Evolutionary conservation across 768 basidiomycete genomes (phyloP), one percentile per base, ranked within the genome.

Genomic region (Mycena leptocephala): DNA sequence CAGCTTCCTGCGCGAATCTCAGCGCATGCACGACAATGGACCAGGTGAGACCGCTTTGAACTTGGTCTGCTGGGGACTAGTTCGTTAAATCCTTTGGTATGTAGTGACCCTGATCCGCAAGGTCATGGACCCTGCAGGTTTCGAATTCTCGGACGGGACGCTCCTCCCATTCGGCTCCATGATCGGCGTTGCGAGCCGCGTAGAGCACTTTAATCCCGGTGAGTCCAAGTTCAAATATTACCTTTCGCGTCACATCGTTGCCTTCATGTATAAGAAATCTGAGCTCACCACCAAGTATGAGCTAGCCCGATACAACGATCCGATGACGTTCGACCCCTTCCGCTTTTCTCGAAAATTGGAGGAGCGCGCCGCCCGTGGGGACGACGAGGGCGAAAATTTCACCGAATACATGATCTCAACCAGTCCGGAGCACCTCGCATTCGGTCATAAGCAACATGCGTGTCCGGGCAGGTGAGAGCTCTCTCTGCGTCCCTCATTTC

Each of bases 1-100:
- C 79, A 89, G 88, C 76, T 88, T 89, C 78, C 35, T 89, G 62
- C 86, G 86, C 64, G 89, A 90, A 76, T 78, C 82, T 5, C 81
- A 83, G 78, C 78, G 88, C 16, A 48, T 85, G n/a, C 77, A 78
- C 41, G 84, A 46, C 13, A 48, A 13, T 5, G 65, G 72, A 5
- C 70, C 43, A 83, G 5, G 64, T 86, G 28, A 80, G 70, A 43
- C 43, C 43, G 43, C 43, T 43, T 43, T 43, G 43, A 43, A 9
- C 48, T 51, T 6, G 37, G 37, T 14, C 37, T 39, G 37, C 37
- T 39, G 14, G 37, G 14, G 37, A 39, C 37, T 39, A 14, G 37
- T 39, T 39, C 37, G 37, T 39, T 39, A 39, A 39, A 39, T 39
- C 37, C 37, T 39, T 39, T 39, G 37, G 37, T 39, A 39, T 39